phyloP scores from a whole-genome alignment of 2,329 filamentous ascomycete species.

The Cercospora berteroae region DNA sequence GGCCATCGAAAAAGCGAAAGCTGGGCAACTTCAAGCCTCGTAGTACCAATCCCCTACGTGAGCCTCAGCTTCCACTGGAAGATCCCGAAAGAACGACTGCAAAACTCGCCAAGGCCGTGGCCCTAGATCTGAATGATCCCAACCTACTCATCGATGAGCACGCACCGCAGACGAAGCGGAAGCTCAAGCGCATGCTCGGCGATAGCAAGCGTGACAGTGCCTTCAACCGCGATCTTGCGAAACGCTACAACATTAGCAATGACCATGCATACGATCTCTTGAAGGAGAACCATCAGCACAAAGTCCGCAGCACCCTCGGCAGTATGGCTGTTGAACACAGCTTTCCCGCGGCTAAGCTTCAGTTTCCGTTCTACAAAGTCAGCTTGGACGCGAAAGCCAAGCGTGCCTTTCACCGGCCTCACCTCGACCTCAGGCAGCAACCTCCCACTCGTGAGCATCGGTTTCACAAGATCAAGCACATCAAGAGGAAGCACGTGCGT shows the following conservation, averaged over 20 bases:
- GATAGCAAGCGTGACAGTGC: slow-evolving; percentile 67
- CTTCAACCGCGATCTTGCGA: slow-evolving; percentile 68
- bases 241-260: slow-evolving; percentile 93
- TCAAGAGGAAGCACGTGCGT: slow-evolving; percentile 81
- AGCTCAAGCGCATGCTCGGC: slow-evolving; percentile 42
- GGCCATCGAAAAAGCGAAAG: slow-evolving; percentile 66
- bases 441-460: slow-evolving; percentile 63
- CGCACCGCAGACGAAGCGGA: slow-evolving; percentile 63
- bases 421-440: slow-evolving; percentile 61
- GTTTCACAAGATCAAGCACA: slow-evolving; percentile 68
- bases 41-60: slow-evolving; percentile 23
- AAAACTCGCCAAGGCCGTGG: slow-evolving; percentile 72
- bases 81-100: slow-evolving; percentile 73
- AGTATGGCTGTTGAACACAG: slow-evolving; percentile 93
- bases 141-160: slow-evolving; percentile 79
- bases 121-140: slow-evolving; percentile 84
- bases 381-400: slow-evolving; percentile 70
- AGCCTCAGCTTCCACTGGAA: slow-evolving; percentile 59
- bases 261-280: slow-evolving; percentile 93
- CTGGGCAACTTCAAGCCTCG: slow-evolving; percentile 36
- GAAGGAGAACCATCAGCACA: slow-evolving; percentile 95
- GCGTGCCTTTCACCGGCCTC: slow-evolving; percentile 80
- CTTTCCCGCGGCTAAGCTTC: slow-evolving; percentile 82
- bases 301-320: slow-evolving; percentile 86
- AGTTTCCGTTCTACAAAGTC: slow-evolving; percentile 95